These are phyloP conservation scores for Globisporangium yorkense DNA, from an alignment of 352 stramenopile genomes.

Conservation along the genomic window DNA sequence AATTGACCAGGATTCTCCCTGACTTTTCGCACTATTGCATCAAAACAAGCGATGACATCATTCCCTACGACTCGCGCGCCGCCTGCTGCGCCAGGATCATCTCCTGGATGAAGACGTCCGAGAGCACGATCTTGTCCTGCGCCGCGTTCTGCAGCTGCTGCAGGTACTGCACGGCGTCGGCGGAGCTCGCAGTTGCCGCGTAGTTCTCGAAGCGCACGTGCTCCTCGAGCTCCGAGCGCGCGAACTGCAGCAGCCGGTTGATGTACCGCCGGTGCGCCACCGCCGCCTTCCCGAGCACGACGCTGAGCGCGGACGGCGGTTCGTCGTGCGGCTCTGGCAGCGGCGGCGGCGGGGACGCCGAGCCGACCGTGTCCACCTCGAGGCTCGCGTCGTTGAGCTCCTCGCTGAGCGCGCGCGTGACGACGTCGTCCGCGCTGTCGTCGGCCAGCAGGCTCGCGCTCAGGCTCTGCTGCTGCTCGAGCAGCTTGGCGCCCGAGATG, in stretches of 20 bases:
- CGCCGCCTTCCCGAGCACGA: constrained; percentile 53
- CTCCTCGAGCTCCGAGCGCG: constrained; percentile 64
- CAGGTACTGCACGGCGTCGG: constrained; percentile 78
- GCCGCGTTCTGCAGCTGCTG: constrained; percentile 83
- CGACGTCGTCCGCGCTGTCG: constrained; percentile 21
- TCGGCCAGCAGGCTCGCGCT: constrained; percentile 17
- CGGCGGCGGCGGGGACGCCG: constrained; percentile 11
- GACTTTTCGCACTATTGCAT: background rate
- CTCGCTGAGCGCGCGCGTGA: constrained; percentile 16
- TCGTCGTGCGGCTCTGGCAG: constrained; percentile 21
- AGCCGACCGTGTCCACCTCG: background rate
- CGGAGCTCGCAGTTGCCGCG: constrained; percentile 66
- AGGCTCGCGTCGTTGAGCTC: constrained; percentile 16
- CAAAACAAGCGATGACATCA: background rate
- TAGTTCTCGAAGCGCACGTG: constrained; percentile 76
- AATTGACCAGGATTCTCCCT: background rate
- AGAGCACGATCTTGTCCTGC: constrained; percentile 85
- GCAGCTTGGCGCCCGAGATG: constrained; percentile 47
- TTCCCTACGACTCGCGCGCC: constrained; percentile 46
- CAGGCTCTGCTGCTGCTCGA: constrained; percentile 30
- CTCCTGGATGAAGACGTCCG: constrained; percentile 82
- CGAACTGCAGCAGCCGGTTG: constrained; percentile 55
- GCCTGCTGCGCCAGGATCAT: constrained; percentile 77
- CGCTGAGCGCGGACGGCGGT: constrained; percentile 54
- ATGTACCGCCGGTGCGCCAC: constrained; percentile 70